These are phyloP conservation scores for Arachis hypogaea DNA, from an alignment of 306 rosid genomes.

Conservation along the genomic window DNA sequence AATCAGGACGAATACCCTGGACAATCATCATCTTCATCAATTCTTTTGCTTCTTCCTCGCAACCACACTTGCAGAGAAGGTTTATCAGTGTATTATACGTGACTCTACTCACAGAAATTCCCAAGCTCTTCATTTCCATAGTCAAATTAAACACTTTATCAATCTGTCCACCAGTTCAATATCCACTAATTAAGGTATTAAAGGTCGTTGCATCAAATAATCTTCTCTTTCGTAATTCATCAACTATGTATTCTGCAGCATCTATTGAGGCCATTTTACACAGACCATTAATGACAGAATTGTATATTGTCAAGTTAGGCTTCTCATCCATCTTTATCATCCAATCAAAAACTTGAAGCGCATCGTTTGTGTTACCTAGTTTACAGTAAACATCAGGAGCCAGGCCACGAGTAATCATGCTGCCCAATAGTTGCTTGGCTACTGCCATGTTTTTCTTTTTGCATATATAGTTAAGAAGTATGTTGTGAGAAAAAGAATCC, in stretches of 20 bases:
- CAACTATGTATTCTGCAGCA: neutral
- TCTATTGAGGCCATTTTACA: too few relatives aligned
- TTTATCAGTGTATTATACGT: slow-evolving; percentile 61
- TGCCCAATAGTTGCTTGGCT: too few relatives aligned
- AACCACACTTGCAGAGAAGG: slow-evolving; percentile 56
- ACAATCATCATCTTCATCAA: slow-evolving; percentile 51
- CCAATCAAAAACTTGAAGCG: slow-evolving; percentile 46
- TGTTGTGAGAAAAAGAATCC: too few relatives aligned
- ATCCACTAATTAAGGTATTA: slow-evolving; percentile 59
- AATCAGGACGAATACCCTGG: slow-evolving; percentile 50
- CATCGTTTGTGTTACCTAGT: slow-evolving; percentile 45
- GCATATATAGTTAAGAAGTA: too few relatives aligned
- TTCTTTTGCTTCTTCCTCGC: slow-evolving; percentile 50
- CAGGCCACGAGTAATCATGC: slow-evolving; percentile 29
- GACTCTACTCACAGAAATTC: slow-evolving; percentile 47
- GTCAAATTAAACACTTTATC: slow-evolving; percentile 45
- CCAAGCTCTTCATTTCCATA: slow-evolving; percentile 47
- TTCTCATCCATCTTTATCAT: slow-evolving; percentile 44
- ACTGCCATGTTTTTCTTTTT: too few relatives aligned
- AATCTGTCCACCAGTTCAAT: slow-evolving; percentile 44
- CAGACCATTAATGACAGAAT: too few relatives aligned
- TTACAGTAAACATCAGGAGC: slow-evolving; percentile 55
- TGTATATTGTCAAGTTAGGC: too few relatives aligned
- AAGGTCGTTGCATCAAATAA: slow-evolving; percentile 46
- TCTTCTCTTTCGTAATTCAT: slow-evolving; percentile 37